A percentile compares a stretch with the other conserved stretches of the same genome.
Evolutionary conservation across 2,329 filamentous ascomycete species (phyloP).

Genomic region (Chrysosphaeria jannelii): DNA sequence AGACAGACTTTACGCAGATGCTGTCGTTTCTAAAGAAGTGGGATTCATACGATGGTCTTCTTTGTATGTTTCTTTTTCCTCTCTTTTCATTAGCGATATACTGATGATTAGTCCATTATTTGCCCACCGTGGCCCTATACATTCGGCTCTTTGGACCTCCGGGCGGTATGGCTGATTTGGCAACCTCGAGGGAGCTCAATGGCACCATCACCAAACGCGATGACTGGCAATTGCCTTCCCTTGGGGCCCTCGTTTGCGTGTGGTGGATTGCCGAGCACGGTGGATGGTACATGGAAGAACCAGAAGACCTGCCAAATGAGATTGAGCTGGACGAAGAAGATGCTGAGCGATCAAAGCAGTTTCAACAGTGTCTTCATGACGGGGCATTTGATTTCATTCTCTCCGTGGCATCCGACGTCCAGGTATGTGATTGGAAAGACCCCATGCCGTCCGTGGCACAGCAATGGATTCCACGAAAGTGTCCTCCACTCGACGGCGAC

Average conservation of each 20-base stretch:
- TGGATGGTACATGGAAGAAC: conserved; percentile 57
- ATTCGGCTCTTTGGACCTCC: conserved; percentile 53
- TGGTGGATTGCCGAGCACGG: conserved; percentile 91
- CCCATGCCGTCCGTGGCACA: conserved; percentile 59
- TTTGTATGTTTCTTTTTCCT: conserved; percentile 11
- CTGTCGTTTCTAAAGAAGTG: conserved; percentile 34
- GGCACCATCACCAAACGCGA: conserved; percentile 30
- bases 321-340: conserved; percentile 41
- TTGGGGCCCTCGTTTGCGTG: conserved; percentile 49
- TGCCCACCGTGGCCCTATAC: conserved; percentile 50
- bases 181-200: conserved; percentile 41
- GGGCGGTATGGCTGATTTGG: conserved; percentile 35
- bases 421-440: conserved; percentile 60
- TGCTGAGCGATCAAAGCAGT: conserved; percentile 37
- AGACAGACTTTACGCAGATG: conserved; percentile 44
- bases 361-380: conserved; percentile 52
- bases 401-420: conserved; percentile 54
- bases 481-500: conserved; percentile 36
- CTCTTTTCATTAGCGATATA: not conserved
- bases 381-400: conserved; percentile 82
- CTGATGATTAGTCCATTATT: conserved; percentile 34
- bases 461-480: conserved; percentile 55
- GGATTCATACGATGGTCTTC: conserved; percentile 43
- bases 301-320: conserved; percentile 24
- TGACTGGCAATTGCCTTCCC: conserved; percentile 45